These are phyloP conservation scores for Aspergillus persii DNA, from an alignment of 2,329 filamentous ascomycete species.

Conservation along the genomic window DNA sequence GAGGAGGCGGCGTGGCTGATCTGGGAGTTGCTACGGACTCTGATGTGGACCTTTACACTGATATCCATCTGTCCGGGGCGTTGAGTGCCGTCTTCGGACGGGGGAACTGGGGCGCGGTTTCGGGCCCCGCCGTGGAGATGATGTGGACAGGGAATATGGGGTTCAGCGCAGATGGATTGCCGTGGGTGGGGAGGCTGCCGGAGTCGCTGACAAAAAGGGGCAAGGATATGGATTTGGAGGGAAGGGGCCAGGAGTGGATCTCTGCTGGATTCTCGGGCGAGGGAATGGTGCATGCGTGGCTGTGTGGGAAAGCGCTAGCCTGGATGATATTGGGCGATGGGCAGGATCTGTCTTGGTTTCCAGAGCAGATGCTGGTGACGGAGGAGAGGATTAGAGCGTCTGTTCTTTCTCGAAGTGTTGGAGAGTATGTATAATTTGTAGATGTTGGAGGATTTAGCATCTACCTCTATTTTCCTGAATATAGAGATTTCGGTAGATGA, in stretches of 20 bases:
- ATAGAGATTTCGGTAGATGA: too few relatives aligned
- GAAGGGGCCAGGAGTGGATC: conserved; percentile 25
- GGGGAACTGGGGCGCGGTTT: conserved; percentile 21
- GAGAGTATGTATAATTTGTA: conserved; percentile 1
- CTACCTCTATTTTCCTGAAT: too few relatives aligned
- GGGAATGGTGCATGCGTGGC: conserved; percentile 34
- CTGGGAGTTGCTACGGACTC: conserved; percentile 51
- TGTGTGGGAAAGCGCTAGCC: conserved; percentile 28
- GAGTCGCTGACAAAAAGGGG: conserved; percentile 11
- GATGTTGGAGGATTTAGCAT: too few relatives aligned
- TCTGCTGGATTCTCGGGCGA: conserved; percentile 30
- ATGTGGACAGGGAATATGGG: conserved; percentile 48
- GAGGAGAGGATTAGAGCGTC: conserved; percentile 21
- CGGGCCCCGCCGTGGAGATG: conserved; percentile 19
- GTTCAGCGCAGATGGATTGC: conserved; percentile 49
- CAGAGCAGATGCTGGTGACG: conserved; percentile 27
- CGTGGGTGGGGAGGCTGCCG: conserved; percentile 50
- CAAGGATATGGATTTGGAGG: neutral
- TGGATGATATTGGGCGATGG: conserved; percentile 25
- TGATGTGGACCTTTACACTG: conserved; percentile 22
- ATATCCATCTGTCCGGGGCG: conserved; percentile 27
- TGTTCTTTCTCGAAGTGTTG: conserved; percentile 10
- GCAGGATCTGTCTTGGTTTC: conserved; percentile 27
- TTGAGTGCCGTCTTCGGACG: conserved; percentile 26
- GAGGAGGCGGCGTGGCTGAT: conserved; percentile 44